Conservation (phyloP, 75 land plant genomes). For the Pinus taeda region DNA sequence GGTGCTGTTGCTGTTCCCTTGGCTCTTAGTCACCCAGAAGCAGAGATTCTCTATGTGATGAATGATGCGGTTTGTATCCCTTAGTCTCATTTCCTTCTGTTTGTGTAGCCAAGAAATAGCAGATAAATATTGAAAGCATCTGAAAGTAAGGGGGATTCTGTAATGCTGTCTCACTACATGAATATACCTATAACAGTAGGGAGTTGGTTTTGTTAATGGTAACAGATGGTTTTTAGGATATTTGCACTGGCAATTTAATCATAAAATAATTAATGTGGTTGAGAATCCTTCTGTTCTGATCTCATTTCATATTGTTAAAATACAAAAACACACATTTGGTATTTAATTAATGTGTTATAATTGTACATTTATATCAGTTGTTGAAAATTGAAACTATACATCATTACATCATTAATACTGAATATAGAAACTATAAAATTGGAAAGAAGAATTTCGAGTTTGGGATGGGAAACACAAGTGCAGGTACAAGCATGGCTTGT, state of each 20-base stretch:
- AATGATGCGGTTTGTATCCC: conserved; percentile 73
- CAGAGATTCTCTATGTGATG: conserved; percentile 91
- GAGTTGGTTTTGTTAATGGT: neutral
- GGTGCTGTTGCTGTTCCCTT: conserved; percentile 94
- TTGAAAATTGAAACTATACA: too few species aligned
- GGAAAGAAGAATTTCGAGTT: too few species aligned
- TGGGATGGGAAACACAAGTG: too few species aligned
- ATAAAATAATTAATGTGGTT: neutral
- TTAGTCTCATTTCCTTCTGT: neutral
- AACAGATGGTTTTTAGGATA: neutral
- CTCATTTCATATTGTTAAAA: neutral
- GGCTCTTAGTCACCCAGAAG: conserved; percentile 94
- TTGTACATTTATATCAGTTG: too few species aligned
- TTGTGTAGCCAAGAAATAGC: neutral
- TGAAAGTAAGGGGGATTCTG: neutral
- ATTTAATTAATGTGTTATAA: neutral
- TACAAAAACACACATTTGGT: neutral
- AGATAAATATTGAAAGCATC: neutral
- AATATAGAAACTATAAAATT: too few species aligned
- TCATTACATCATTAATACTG: too few species aligned
- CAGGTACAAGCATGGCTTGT: too few species aligned
- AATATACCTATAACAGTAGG: neutral
- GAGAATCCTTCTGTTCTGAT: neutral
- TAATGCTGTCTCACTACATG: neutral
- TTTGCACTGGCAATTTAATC: neutral